Base-by-base conservation (phyloP, 352 stramenopile species). In the Poterioochromonas sp. region DNA sequence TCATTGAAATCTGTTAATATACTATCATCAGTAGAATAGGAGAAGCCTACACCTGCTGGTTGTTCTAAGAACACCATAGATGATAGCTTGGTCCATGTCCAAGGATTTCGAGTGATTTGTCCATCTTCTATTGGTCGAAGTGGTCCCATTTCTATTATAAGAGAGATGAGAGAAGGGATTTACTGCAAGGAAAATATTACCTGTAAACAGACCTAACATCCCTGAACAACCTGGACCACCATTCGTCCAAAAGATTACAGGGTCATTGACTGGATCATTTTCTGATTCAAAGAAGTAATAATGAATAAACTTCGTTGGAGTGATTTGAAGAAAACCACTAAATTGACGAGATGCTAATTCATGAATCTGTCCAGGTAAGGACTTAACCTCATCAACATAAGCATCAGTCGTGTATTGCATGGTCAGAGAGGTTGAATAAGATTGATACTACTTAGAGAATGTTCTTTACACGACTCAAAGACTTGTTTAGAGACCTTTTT, bases 201-300 rank as follows among this genome's bases (percentile, higher is more conserved):
- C 60, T 26, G 65, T 74, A 37, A 74, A 74, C 1, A 74, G 32
- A 51, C 65, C 65, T n/a, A 74, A 22, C 32, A 58, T 8, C 22
- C 65, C 65, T 35, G 65, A 74, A 35, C 65, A 74, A 15, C 62
- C 65, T 74, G 65, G 65, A 12, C 65, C 65, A 35, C 65, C 65
- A 54, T 74, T 74, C 3, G 65, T 74, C 37, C 37, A 74, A 54
- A 74, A 74, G 51, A 74, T 34, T 26, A 74, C 37, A 58, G 37
- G 37, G 32, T 74, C 65, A 58, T 8, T 74, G 1, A 44, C 20
- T 8, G 65, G 65, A 54, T 74, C 65, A n/a, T 35, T 54, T 35
- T 74, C 39, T 37, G 65, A 74, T 54, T 74, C 65, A 15, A 54
- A 37, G n/a, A 34, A 74, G 18, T 32, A 58, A 54, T 74, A 74